Evolutionary conservation across 306 rosid species (phyloP), one percentile per base, ranked within the genome.

Genomic region (Benincasa hispida): DNA sequence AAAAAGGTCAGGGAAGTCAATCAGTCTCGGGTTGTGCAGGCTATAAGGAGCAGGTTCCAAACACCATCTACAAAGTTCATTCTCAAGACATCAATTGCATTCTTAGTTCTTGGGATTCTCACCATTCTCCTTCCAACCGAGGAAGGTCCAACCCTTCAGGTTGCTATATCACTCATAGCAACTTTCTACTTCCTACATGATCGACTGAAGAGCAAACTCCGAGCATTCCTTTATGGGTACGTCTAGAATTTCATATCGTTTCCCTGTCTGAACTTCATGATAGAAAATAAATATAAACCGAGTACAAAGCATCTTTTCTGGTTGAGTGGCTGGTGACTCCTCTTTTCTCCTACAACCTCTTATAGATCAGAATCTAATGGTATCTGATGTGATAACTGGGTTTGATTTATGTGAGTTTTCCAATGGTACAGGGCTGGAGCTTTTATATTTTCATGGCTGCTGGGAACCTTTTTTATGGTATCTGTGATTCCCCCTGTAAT

Each of bases 381-480:
- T 65, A 21, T 35, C 8, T 65, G 48, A 35, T 35, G 37, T 1
- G 18, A 8, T 48, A 28, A 5, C 15, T 24, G 21, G 27, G 75
- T 75, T 76, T 55, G 54, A 60, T 50, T 76, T 39, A 81, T 81
- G 69, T 56, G 68, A 53, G 53, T 55, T n/a, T 42, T 81, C 74
- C 19, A 77, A 62, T 86, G 81, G 15, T 88, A 88, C 93, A 94
- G 98, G 85, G 89, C 77, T 81, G 98, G 93, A 76, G 86, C 97
- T 27, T 94, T 94, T 79, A 81, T 84, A 42, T 3, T 89, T 59
- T 89, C 98, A 13, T 94, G 98, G 98, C 91, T 94, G 67, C 58
- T 94, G 87, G 98, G 97, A 86, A 94, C 98, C 61, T 90, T 94
- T 85, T 87, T 94, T 91, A 91, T 94, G 98, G 98, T 94, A 69